Percentiles rank a stretch among this genome's conserved stretches.
phyloP scores from a whole-genome alignment of 495 filamentous ascomycete species.

The Chlorociboria aeruginascens region DNA sequence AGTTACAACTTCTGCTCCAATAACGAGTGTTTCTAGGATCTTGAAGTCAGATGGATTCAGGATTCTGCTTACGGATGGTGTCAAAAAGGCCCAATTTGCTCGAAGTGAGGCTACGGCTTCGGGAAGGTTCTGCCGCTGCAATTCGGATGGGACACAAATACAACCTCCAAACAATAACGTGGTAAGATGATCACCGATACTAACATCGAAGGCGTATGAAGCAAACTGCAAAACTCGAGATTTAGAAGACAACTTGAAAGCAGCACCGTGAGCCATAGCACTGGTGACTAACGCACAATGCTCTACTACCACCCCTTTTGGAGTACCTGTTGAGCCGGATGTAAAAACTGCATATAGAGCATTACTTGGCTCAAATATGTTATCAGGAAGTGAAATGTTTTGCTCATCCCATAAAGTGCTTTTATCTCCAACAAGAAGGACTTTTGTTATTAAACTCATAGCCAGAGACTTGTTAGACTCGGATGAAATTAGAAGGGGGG shows the following conservation, averaged over 20 bases:
- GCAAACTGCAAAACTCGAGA: conserved; percentile 2
- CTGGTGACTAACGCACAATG: conserved; percentile 34
- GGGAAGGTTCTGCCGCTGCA: conserved; percentile 17
- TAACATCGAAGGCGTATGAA: conserved; percentile 57
- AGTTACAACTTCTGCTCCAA: not conserved
- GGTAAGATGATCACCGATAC: conserved; percentile 76
- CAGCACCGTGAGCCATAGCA: conserved; percentile 27
- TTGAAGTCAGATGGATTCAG: not conserved
- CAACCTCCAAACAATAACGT: conserved; percentile 50
- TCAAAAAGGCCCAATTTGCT: not conserved
- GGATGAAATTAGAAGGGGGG: not conserved
- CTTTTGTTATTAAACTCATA: not conserved
- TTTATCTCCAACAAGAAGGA: not conserved
- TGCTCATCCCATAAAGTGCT: not conserved
- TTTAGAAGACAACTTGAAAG: not conserved
- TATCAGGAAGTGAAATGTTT: not conserved
- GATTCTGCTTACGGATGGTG: not conserved
- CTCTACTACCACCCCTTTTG: conserved; percentile 27
- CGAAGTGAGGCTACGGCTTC: not conserved
- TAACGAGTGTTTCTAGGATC: not conserved
- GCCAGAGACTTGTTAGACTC: not conserved
- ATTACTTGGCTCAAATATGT: conserved; percentile 16
- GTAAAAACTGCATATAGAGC: conserved; percentile 35
- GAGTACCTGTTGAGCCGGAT: conserved; percentile 34
- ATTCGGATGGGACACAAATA: conserved; percentile 34